Conservation (phyloP, 306 rosid species). For the Myrica gale region DNA sequence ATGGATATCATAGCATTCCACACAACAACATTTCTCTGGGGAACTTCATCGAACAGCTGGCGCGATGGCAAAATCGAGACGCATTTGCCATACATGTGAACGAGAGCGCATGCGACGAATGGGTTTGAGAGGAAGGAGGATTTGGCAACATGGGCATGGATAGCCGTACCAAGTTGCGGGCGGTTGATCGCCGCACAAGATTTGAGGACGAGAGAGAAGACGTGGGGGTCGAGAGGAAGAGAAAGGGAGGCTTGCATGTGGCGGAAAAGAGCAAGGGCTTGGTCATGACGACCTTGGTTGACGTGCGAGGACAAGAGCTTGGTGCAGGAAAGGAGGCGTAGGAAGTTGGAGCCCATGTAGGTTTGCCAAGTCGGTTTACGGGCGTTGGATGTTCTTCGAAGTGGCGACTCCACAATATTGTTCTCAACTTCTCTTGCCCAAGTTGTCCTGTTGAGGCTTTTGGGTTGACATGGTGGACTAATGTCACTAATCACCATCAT, state of each 20-base stretch:
- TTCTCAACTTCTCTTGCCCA: too few relatives aligned
- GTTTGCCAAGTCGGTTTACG: neutral
- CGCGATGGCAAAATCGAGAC: conserved; percentile 45
- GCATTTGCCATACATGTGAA: conserved; percentile 61
- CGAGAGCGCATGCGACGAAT: conserved; percentile 51
- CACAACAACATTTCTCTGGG: conserved; percentile 51
- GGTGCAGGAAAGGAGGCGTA: conserved; percentile 46
- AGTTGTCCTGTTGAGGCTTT: too few relatives aligned
- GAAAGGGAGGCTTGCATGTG: conserved; percentile 53
- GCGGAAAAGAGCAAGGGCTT: conserved; percentile 59
- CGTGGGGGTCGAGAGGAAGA: conserved; percentile 65
- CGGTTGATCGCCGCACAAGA: conserved; percentile 60
- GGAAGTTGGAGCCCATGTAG: conserved; percentile 38
- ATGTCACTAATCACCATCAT: too few relatives aligned
- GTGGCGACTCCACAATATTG: neutral
- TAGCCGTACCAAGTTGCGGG: conserved; percentile 54
- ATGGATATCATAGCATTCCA: conserved; percentile 70
- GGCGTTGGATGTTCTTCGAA: neutral
- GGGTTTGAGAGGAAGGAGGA: conserved; percentile 50
- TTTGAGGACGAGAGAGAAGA: conserved; percentile 71
- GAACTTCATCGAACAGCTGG: conserved; percentile 62
- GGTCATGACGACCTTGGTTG: conserved; percentile 47
- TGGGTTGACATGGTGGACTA: too few relatives aligned
- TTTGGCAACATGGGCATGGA: conserved; percentile 62
- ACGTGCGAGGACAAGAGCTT: conserved; percentile 50